Conservation (phyloP, 306 rosid genomes). For the Delonix regia region DNA sequence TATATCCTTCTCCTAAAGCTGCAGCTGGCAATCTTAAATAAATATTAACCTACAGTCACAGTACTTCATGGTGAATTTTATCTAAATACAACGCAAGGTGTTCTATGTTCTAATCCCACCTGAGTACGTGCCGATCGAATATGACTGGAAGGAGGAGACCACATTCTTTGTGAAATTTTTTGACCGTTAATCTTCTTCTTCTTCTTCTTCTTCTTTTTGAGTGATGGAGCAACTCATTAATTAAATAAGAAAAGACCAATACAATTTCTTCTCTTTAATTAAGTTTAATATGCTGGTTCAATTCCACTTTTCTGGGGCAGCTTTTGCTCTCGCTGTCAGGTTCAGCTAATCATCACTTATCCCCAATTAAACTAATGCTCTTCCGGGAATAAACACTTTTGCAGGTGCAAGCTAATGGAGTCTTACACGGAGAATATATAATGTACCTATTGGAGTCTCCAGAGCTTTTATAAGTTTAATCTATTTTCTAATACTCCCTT, state of each 20-base stretch:
- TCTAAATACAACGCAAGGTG: background rate
- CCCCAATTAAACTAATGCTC: constrained; percentile 38
- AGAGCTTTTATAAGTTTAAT: constrained; percentile 12
- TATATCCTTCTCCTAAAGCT: background rate
- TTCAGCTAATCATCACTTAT: constrained; percentile 51
- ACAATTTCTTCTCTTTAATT: constrained; percentile 41
- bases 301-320: constrained; percentile 44
- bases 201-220: background rate
- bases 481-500: constrained; percentile 3
- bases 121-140: constrained; percentile 4
- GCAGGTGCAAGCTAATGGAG: constrained; percentile 38
- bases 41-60: background rate
- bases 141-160: constrained; percentile 32
- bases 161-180: constrained; percentile 14
- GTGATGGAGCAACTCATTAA: background rate
- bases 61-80: background rate
- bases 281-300: constrained; percentile 37
- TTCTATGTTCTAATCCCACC: background rate
- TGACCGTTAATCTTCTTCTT: background rate
- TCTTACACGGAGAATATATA: constrained; percentile 27
- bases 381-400: constrained; percentile 41
- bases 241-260: constrained; percentile 27
- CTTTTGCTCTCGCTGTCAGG: constrained; percentile 47
- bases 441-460: constrained; percentile 24
- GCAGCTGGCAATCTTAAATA: background rate